Percentiles rank a stretch among this genome's conserved stretches.
phyloP scores from a whole-genome alignment of 441 rosid genomes.

The Brassica hybrid region DNA sequence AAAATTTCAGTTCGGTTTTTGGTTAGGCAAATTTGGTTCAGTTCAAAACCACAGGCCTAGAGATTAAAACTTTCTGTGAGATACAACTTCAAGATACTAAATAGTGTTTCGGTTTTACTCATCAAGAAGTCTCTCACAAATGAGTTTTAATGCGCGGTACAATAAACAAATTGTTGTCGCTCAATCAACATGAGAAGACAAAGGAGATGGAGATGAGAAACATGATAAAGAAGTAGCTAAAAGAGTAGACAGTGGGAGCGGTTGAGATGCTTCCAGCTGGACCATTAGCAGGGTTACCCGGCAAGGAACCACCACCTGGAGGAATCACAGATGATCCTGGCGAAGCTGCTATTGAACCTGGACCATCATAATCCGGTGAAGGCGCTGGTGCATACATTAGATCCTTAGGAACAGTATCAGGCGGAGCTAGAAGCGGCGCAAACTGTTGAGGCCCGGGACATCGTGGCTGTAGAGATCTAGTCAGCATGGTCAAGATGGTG shows the following conservation, averaged over 20 bases:
- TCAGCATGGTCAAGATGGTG: constrained; percentile 70
- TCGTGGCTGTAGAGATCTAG: constrained; percentile 80
- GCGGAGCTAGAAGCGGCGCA: constrained; percentile 83
- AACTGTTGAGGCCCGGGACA: constrained; percentile 86
- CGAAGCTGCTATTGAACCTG: constrained; percentile 37
- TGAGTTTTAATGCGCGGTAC: background rate
- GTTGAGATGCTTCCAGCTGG: constrained; percentile 66
- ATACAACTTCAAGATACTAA: too few species aligned
- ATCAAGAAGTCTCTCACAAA: too few species aligned
- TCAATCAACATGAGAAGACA: constrained; percentile 26
- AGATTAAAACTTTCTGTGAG: too few species aligned
- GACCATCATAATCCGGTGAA: constrained; percentile 51
- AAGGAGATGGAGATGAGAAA: constrained; percentile 26
- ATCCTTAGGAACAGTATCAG: constrained; percentile 60
- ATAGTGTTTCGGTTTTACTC: too few species aligned
- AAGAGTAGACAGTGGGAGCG: constrained; percentile 42
- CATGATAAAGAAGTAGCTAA: constrained; percentile 39
- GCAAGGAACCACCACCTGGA: constrained; percentile 51
- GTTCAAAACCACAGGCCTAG: too few species aligned
- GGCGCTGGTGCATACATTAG: constrained; percentile 64
- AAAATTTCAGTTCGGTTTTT: too few species aligned
- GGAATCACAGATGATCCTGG: constrained; percentile 66
- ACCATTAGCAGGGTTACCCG: constrained; percentile 64
- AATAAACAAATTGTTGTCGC: constrained; percentile 21
- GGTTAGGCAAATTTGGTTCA: too few species aligned